Conservation (phyloP, 495 filamentous ascomycete genomes). For the Hypoxylon perforatum region DNA sequence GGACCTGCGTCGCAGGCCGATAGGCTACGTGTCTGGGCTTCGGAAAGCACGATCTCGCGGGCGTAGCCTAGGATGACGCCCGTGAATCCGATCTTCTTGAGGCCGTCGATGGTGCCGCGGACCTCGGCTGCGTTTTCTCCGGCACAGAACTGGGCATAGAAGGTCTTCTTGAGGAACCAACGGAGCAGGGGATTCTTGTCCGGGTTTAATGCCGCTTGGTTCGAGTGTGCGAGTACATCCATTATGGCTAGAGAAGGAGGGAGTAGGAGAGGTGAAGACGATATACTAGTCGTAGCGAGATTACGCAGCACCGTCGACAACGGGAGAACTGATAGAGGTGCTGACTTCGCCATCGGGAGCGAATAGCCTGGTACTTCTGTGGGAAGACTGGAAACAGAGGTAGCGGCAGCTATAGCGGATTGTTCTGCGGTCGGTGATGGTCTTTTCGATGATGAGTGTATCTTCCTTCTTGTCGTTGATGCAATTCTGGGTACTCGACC, state of each 20-base stretch:
- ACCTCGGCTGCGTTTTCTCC: constrained; percentile 75
- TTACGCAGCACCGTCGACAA: constrained; percentile 80
- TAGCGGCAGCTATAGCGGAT: constrained; percentile 33
- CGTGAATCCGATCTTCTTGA: constrained; percentile 74
- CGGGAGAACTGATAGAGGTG: constrained; percentile 78
- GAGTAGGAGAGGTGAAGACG: constrained; percentile 78
- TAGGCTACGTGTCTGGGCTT: constrained; percentile 57
- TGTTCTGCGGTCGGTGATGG: constrained; percentile 49
- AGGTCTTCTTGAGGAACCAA: constrained; percentile 75
- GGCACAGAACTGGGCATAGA: constrained; percentile 88
- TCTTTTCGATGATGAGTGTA: constrained; percentile 56
- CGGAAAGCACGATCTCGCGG: constrained; percentile 73
- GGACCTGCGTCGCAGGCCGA: constrained; percentile 44
- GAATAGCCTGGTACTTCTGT: constrained; percentile 26
- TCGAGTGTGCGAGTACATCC: constrained; percentile 75
- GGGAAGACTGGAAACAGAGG: constrained; percentile 30
- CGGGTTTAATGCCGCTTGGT: constrained; percentile 66
- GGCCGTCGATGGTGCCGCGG: constrained; percentile 62
- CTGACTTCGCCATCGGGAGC: constrained; percentile 43
- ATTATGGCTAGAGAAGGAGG: constrained; percentile 76
- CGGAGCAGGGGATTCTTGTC: constrained; percentile 66
- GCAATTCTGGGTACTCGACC: constrained; percentile 19
- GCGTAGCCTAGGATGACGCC: constrained; percentile 85
- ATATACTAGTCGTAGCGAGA: constrained; percentile 80
- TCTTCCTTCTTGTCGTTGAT: constrained; percentile 34